Evolutionary conservation across 2,329 filamentous ascomycete genomes (phyloP), one percentile per base, ranked within the genome.

Genomic region (Colletotrichum scovillei): DNA sequence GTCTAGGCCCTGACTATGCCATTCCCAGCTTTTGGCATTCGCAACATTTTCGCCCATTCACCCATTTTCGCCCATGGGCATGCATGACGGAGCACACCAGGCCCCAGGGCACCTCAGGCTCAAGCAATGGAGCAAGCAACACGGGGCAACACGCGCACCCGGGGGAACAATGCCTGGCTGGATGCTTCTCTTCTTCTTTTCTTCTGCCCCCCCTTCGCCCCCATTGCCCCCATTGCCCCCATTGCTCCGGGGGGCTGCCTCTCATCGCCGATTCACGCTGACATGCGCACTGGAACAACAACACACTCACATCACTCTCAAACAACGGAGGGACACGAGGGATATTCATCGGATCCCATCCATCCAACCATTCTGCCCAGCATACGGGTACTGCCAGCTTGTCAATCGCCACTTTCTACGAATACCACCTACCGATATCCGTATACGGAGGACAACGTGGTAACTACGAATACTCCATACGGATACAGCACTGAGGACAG

Each of bases 1-100:
- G 52, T 70, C 67, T 73, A 66, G 71, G 53, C 69, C 69, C 57
- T 68, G 22, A 56, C 63, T 38, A 65, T 65, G 52, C 52, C 63
- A 65, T 65, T 65, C 35, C 32, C 63, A 55, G 52, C 52, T 32
- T 26, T 56, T 56, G 52, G 42, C 60, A 24, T 63, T 63, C 52
- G 60, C 28, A 53, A 46, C 30, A 24, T 55, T 38, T 55, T 24
- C 19, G 42, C 22, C 52, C 52, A 35, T 35, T 35, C 32, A 35
- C 32, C 32, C 32, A 35, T 35, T 35, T 35, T 12, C 11, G 32
- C 32, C 32, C 32, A 35, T 35, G 32, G 32, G 9, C 32, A 24
- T 53, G 22, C 16, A 24, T n/a, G 22, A 53, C 11, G 49, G 49
- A 24, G 8, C 49, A 24, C 22, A 35, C 32, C 32, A 35, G 32